Base-by-base conservation (phyloP, 2,329 filamentous ascomycete species). In the Ophiostoma fasciatum region DNA sequence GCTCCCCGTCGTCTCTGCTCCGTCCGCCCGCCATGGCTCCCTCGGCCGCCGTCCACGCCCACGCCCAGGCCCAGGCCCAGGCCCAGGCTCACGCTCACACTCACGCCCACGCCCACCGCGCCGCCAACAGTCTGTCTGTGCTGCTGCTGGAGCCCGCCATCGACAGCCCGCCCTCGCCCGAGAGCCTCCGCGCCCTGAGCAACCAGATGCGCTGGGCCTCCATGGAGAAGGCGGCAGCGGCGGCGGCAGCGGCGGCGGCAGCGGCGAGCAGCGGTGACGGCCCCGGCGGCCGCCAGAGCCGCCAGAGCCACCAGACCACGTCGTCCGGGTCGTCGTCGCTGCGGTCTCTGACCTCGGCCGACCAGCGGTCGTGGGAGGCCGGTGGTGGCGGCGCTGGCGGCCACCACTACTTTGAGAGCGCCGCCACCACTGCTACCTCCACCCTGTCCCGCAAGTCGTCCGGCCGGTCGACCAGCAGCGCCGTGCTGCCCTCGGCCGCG, bases 101-200 rank as follows among this genome's bases (percentile, higher is more conserved):
- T n/a, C n/a, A n/a, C n/a, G n/a, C n/a, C n/a, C n/a, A n/a, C n/a
- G n/a, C n/a, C n/a, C n/a, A n/a, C n/a, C n/a, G n/a, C n/a, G n/a
- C n/a, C n/a, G n/a, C n/a, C n/a, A n/a, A n/a, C n/a, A n/a, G n/a
- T n/a, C n/a, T n/a, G n/a, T n/a, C n/a, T n/a, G n/a, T n/a, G n/a
- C n/a, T n/a, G 39, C 58, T 69, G 36, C 53, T 77, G 39, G 70
- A 66, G 40, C 70, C 72, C 33, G 64, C 72, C 42, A 55, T 76
- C 38, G 69, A 77, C 46, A 68, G 68, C 14, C 71, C 72, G 28
- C 71, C 72, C 1, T 77, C 72, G 23, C 69, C 73, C 20, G 66
- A 71, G 47, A 63, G 63, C 42, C 63, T 74, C 46, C 66, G 71
- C 45, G 68, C 68, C 39, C 58, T 74, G 35, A 73, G 60, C 51